Percentiles rank a stretch among this genome's conserved stretches.
Conservation (phyloP, 1,284 basidiomycete genomes). For the Mycena citricolor region DNA sequence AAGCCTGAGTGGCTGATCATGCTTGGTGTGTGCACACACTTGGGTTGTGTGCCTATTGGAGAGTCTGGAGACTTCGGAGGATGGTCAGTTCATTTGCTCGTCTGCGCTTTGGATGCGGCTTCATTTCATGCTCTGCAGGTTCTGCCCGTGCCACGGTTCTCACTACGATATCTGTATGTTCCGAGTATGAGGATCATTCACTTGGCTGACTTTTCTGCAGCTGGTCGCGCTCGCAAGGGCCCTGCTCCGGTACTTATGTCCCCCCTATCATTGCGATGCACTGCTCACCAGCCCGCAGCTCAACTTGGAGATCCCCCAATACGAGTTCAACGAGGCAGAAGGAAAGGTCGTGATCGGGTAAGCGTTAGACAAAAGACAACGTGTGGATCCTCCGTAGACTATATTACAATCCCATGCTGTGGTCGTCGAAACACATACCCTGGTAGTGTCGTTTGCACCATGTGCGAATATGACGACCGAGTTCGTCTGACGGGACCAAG, state of each 20-base stretch:
- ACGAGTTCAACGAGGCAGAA: conserved; percentile 86
- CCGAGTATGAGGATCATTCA: conserved; percentile 13
- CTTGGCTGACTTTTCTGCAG: conserved; percentile 40
- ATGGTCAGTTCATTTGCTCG: conserved; percentile 59
- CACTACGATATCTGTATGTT: conserved; percentile 91
- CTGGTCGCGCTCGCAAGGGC: conserved; percentile 92
- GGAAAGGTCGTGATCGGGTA: conserved; percentile 92
- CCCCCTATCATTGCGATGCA: not conserved
- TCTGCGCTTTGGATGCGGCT: conserved; percentile 15
- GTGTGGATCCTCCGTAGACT: conserved; percentile 25
- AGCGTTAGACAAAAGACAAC: conserved; percentile 31
- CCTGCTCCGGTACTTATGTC: conserved; percentile 74
- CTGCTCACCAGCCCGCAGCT: conserved; percentile 46
- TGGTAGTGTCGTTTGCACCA: no score
- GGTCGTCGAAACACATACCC: no score
- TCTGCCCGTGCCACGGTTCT: conserved; percentile 98
- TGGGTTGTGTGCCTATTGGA: conserved; percentile 98
- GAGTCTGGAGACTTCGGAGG: conserved; percentile 98
- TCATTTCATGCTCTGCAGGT: conserved; percentile 44
- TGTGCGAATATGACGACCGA: no score
- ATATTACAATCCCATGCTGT: conserved; percentile 47
- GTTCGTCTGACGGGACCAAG: no score
- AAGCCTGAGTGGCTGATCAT: conserved; percentile 98
- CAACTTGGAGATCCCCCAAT: conserved; percentile 90
- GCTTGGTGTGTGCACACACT: conserved; percentile 97